These are phyloP conservation scores for Dipodascus albidus DNA, from an alignment of 805 yeast genomes.

Conservation along the genomic window DNA sequence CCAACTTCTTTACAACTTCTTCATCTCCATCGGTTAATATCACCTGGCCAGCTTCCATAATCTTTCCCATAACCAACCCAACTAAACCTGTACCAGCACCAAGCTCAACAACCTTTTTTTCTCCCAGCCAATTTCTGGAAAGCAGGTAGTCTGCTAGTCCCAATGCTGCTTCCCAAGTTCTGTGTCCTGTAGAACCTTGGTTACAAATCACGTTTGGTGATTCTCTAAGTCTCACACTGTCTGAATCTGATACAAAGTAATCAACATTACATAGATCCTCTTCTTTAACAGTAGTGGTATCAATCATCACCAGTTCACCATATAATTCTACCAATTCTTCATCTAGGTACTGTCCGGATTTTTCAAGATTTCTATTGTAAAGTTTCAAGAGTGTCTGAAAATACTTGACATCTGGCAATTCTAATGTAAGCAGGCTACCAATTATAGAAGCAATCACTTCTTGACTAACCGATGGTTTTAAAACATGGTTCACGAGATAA, in stretches of 20 bases:
- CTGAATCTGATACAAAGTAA: not conserved
- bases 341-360: not conserved
- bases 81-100: conserved; percentile 90
- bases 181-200: conserved; percentile 71
- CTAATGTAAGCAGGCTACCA: not conserved
- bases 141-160: conserved; percentile 45
- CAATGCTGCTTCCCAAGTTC: conserved; percentile 92
- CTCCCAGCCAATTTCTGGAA: conserved; percentile 1
- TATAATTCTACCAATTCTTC: not conserved
- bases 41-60: conserved; percentile 21
- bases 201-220: conserved; percentile 18
- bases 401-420: not conserved
- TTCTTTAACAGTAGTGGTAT: not conserved
- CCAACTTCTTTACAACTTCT: conserved; percentile 37
- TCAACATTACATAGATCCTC: not conserved
- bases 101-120: conserved; percentile 46
- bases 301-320: not conserved
- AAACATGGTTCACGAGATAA: not conserved
- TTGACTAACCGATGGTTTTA: not conserved
- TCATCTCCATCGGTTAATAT: conserved; percentile 61
- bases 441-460: not conserved
- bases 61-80: conserved; percentile 30
- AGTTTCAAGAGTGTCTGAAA: not conserved
- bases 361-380: not conserved
- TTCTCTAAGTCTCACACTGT: conserved; percentile 11